A percentile compares a stretch with the other conserved stretches of the same genome.
phyloP scores from a whole-genome alignment of 2,329 filamentous ascomycete species.

The Ascomycota sp. region DNA sequence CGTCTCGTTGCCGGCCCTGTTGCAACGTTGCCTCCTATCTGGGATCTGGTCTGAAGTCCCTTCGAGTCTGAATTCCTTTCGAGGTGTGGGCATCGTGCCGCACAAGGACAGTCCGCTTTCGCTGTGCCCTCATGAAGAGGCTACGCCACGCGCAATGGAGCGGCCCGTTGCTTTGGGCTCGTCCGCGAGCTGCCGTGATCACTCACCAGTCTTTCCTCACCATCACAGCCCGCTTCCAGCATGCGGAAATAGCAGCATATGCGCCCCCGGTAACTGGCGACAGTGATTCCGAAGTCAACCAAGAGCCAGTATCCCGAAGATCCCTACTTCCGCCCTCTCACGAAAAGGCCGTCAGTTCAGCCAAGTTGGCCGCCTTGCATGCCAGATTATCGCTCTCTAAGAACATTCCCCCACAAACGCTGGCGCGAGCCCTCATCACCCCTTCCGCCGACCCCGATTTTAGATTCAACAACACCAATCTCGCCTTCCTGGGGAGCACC shows the following conservation, averaged over 20 bases:
- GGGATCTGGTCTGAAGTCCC: too few relatives aligned
- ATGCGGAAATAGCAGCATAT: constrained; percentile 9
- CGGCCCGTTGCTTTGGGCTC: constrained; percentile 19
- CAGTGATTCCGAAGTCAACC: constrained; percentile 4
- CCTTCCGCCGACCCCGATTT: constrained; percentile 61
- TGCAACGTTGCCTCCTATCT: too few relatives aligned
- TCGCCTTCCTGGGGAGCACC: constrained; percentile 62
- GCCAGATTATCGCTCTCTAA: constrained; percentile 67
- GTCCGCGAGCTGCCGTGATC: constrained; percentile 7
- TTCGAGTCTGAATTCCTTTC: background rate
- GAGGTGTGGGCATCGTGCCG: background rate
- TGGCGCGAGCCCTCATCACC: constrained; percentile 73
- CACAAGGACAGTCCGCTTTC: background rate
- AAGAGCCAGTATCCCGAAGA: constrained; percentile 2
- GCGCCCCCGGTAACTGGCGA: constrained; percentile 1
- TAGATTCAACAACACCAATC: constrained; percentile 72
- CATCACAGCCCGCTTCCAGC: constrained; percentile 11
- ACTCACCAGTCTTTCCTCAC: constrained; percentile 6
- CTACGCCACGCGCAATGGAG: constrained; percentile 20
- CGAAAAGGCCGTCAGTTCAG: constrained; percentile 45
- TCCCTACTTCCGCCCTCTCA: constrained; percentile 52
- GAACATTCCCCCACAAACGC: constrained; percentile 65
- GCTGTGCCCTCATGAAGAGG: constrained; percentile 16
- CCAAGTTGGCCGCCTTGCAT: constrained; percentile 83
- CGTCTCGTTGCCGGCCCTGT: too few relatives aligned